Conservation (phyloP, 345 rosid species). For the Rhizophora mangle region DNA sequence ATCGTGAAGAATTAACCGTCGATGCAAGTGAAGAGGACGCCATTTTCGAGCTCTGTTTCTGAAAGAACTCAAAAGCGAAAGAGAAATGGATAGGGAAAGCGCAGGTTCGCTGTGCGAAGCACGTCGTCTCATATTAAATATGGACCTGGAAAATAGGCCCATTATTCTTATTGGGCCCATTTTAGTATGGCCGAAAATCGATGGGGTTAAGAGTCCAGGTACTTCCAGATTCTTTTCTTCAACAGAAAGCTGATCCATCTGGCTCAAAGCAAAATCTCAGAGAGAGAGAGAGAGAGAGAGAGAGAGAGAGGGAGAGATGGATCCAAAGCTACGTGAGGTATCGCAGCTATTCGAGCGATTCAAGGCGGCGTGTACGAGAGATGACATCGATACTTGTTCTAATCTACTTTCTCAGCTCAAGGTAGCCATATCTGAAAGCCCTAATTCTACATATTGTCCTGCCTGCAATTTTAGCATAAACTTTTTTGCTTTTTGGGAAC, state of each 20-base stretch:
- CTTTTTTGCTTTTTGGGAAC: not conserved
- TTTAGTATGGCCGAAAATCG: not conserved
- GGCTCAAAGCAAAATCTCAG: not conserved
- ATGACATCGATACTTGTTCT: conserved; percentile 51
- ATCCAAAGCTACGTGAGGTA: conserved; percentile 76
- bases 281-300: not conserved
- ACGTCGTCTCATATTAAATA: too few species aligned
- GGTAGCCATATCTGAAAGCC: conserved; percentile 43
- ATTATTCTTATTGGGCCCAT: not conserved
- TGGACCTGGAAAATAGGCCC: too few species aligned
- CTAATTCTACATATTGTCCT: conserved; percentile 16
- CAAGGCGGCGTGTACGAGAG: conserved; percentile 76
- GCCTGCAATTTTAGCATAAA: not conserved
- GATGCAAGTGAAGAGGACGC: conserved; percentile 44
- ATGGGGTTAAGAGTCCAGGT: not conserved
- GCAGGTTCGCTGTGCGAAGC: conserved; percentile 2
- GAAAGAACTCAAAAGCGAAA: too few species aligned
- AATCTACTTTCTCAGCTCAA: conserved; percentile 73
- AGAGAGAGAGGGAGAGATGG: conserved; percentile 43
- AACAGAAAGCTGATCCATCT: conserved; percentile 32
- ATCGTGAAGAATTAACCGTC: conserved; percentile 25
- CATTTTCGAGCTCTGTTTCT: conserved; percentile 31
- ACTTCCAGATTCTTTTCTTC: conserved; percentile 25
- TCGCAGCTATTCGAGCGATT: conserved; percentile 83
- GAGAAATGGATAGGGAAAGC: conserved; percentile 30